Evolutionary conservation across 352 stramenopile species (phyloP), one percentile per base, ranked within the genome.

Genomic region (Pythium aristosporum): DNA sequence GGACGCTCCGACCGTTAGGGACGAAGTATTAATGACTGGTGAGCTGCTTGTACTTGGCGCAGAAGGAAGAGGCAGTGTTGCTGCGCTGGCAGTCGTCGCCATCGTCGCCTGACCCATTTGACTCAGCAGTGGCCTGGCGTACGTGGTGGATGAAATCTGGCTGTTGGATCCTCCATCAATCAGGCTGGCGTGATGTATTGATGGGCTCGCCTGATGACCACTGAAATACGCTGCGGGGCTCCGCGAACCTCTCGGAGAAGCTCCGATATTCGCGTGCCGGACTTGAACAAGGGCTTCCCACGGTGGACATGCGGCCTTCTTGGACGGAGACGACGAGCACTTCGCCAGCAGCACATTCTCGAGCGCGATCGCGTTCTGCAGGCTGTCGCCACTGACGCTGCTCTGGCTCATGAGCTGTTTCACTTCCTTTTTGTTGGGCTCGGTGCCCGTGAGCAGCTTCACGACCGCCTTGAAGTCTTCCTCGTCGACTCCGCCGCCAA

Each of bases 401-500:
- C 83, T 74, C 49, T 91, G 80, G 50, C 82, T 75, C 68, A 90
- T 77, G 48, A 92, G 78, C 44, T 78, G 63, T 18, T 71, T 74
- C 2, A 91, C 72, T 32, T 94, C 85, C 59, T 92, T 94, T 56
- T 90, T 90, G 50, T 71, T 91, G 7, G 86, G 84, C 34, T 90
- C 85, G 2, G 75, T 72, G 5, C 82, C 72, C 4, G 79, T 89
- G n/a, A 91, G 47, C 3, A 94, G 71, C 61, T 93, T 94, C 11
- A 93, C 55, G n/a, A 91, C 81, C 2, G 75, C 74, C 53, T 82
- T 89, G 49, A 91, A 87, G 37, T 94, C 84, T 39, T 91, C 82
- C 49, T 92, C 82, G 47, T 92, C 86, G 12, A 94, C 77, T 15
- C 71, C 60, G 12, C 82, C 84, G 0, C 69, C 59, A 3, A 23